These are phyloP conservation scores for Kalmanozyma brasiliensis DNA, from an alignment of 1,284 basidiomycete genomes.

Conservation along the genomic window DNA sequence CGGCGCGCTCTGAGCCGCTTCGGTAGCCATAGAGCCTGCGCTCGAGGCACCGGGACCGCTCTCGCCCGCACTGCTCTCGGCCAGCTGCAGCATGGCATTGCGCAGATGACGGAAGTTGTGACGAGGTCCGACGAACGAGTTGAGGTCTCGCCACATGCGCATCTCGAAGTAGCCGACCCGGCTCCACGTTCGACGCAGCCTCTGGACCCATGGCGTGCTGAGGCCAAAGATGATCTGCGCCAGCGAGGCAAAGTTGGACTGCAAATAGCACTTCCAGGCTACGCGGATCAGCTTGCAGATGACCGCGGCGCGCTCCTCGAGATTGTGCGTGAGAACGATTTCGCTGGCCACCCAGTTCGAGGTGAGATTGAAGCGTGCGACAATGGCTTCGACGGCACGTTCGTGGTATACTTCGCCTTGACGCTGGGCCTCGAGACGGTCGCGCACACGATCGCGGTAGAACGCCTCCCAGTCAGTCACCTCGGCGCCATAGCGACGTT, in stretches of 20 bases:
- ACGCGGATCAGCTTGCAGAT: constrained; percentile 84
- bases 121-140: constrained; percentile 75
- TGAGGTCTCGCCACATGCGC: constrained; percentile 80
- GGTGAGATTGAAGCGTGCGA: constrained; percentile 87
- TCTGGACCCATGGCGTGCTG: constrained; percentile 77
- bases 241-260: constrained; percentile 82
- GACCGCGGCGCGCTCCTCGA: constrained; percentile 75
- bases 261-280: constrained; percentile 86
- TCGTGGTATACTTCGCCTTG: constrained; percentile 42
- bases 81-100: constrained; percentile 55
- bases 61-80: constrained; percentile 27
- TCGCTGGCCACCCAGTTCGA: constrained; percentile 85
- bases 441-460: constrained; percentile 78
- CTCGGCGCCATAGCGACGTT: constrained; percentile 70
- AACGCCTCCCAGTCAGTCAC: constrained; percentile 85
- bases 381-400: constrained; percentile 72
- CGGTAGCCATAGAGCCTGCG: background rate
- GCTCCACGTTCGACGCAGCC: constrained; percentile 77
- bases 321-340: constrained; percentile 70
- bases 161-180: constrained; percentile 79
- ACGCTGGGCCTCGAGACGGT: constrained; percentile 74
- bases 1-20: constrained; percentile 1
- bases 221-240: constrained; percentile 84
- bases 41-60: constrained; percentile 2
- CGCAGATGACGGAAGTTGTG: constrained; percentile 78